Evolutionary conservation across 1,139 yeast species (phyloP).

Genomic region (Trichomonascaceae sp.): DNA sequence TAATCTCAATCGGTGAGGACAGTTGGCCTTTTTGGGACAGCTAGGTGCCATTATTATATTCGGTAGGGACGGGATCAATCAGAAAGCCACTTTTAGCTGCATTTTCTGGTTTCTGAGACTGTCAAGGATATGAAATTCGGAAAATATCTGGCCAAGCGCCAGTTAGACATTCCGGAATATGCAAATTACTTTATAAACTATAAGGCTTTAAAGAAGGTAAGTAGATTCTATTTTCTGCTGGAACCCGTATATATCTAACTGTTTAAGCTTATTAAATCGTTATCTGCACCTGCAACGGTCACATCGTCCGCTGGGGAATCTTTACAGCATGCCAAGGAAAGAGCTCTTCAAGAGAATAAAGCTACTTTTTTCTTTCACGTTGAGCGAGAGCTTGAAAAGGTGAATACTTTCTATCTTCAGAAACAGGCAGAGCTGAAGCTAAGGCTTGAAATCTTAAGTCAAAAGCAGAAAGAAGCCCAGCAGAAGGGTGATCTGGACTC

Average conservation of each 20-base stretch:
- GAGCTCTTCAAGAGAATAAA: constrained; percentile 77
- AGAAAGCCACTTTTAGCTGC: not conserved
- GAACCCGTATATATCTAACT: not conserved
- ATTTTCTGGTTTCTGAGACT: not conserved
- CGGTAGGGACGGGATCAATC: not conserved
- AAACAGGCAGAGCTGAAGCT: constrained; percentile 79
- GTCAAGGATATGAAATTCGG: constrained; percentile 72
- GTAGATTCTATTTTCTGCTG: not conserved
- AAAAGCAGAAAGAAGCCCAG: constrained; percentile 60
- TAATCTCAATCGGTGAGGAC: not conserved
- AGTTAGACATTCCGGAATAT: constrained; percentile 90
- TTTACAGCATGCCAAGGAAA: constrained; percentile 37
- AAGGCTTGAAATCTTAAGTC: constrained; percentile 66
- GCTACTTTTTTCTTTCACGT: constrained; percentile 89
- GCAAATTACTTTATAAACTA: constrained; percentile 90
- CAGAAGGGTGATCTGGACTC: constrained; percentile 38
- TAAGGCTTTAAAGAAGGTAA: constrained; percentile 72
- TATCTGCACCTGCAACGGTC: constrained; percentile 27
- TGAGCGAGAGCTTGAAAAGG: constrained; percentile 92
- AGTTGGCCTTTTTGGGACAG: not conserved
- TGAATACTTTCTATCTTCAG: constrained; percentile 79
- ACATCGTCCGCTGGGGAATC: constrained; percentile 22
- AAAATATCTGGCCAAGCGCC: constrained; percentile 88
- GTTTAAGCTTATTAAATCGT: constrained; percentile 35
- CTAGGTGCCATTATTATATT: not conserved